phyloP scores from a whole-genome alignment of 2,329 filamentous ascomycete species.

The Penicillium sclerotigenum region DNA sequence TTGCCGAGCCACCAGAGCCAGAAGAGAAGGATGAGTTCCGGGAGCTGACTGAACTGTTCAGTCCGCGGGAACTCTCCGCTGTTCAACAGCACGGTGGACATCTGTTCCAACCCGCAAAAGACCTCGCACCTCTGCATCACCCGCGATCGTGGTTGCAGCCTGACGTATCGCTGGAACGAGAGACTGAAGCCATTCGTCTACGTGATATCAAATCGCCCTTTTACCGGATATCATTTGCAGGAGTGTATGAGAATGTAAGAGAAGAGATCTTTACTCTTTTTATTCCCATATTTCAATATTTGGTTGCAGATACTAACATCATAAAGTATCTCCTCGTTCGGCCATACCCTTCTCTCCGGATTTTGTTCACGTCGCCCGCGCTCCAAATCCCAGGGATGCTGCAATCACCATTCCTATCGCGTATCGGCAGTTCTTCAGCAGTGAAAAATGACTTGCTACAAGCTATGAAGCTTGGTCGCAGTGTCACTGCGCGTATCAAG shows the following conservation, averaged over 20 bases:
- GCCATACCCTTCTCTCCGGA: slow-evolving; percentile 62
- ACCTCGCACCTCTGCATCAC: slow-evolving; percentile 1
- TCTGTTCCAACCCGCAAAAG: slow-evolving; percentile 30
- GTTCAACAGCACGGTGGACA: slow-evolving; percentile 62
- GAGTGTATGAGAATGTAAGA: slow-evolving; percentile 58
- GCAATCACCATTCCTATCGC: slow-evolving; percentile 52
- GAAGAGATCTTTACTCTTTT: background rate
- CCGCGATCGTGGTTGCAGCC: slow-evolving; percentile 17
- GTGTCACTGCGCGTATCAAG: slow-evolving; percentile 70
- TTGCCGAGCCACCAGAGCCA: slow-evolving; percentile 25
- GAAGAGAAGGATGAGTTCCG: slow-evolving; percentile 61
- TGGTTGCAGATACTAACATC: background rate
- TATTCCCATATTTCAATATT: background rate
- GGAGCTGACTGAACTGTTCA: slow-evolving; percentile 67
- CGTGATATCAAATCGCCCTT: slow-evolving; percentile 40
- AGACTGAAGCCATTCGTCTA: slow-evolving; percentile 31
- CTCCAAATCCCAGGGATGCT: slow-evolving; percentile 66
- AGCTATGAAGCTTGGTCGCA: slow-evolving; percentile 66
- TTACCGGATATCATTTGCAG: slow-evolving; percentile 28
- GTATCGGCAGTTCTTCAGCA: slow-evolving; percentile 48
- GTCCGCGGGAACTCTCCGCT: slow-evolving; percentile 62
- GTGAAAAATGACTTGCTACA: slow-evolving; percentile 53
- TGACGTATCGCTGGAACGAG: slow-evolving; percentile 17
- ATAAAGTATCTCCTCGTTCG: slow-evolving; percentile 45
- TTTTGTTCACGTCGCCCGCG: slow-evolving; percentile 67